These are phyloP conservation scores for Rhizophora mangle DNA, from an alignment of 345 rosid species.

Conservation along the genomic window DNA sequence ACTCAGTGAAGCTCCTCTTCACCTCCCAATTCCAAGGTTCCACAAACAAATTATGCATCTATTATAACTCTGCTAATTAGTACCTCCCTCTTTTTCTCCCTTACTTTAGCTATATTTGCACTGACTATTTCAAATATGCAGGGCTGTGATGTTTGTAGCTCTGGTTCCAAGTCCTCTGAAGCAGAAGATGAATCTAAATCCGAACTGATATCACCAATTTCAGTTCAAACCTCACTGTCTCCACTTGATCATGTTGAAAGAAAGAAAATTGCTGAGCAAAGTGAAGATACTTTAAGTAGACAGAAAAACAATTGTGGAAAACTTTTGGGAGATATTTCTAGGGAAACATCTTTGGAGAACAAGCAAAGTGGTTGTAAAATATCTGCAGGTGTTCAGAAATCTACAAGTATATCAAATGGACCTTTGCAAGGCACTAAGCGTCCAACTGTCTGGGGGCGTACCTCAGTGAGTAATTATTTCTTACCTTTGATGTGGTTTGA, in stretches of 20 bases:
- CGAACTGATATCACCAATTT: conserved; percentile 31
- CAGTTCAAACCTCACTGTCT: conserved; percentile 30
- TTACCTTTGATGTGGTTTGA: conserved; percentile 5
- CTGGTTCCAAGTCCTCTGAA: conserved; percentile 38
- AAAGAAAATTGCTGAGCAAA: conserved; percentile 26
- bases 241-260: conserved; percentile 24
- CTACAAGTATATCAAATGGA: conserved; percentile 39
- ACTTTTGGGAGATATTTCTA: conserved; percentile 20
- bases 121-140: conserved; percentile 30
- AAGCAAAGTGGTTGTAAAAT: conserved; percentile 25
- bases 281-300: conserved; percentile 12
- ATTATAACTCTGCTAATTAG: neutral
- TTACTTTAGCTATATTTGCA: neutral
- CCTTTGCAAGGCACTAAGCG: conserved; percentile 31
- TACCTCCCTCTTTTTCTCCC: neutral
- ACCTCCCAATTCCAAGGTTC: neutral
- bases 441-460: conserved; percentile 54
- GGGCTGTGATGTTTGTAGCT: conserved; percentile 39
- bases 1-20: too few relatives aligned
- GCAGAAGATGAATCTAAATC: conserved; percentile 23
- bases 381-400: conserved; percentile 33
- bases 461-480: conserved; percentile 58
- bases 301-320: conserved; percentile 30
- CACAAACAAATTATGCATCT: neutral
- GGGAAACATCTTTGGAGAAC: conserved; percentile 30